Evolutionary conservation across 139 green algal species (phyloP).

Genomic region (Marvania coccoides): DNA sequence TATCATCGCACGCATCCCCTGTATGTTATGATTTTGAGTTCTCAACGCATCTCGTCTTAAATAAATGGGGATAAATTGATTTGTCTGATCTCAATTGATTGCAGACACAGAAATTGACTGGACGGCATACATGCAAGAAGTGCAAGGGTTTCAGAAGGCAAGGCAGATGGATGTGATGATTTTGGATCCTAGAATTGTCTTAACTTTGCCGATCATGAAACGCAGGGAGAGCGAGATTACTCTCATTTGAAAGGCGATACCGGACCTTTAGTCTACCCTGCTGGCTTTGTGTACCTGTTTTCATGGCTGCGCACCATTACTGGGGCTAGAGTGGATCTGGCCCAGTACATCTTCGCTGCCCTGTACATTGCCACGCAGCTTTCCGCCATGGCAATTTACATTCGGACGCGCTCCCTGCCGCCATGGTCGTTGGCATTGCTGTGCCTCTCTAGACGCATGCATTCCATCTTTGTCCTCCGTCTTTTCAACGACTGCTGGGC

Average conservation of each 20-base stretch:
- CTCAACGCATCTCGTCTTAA: not conserved
- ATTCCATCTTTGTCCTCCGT: slow-evolving; percentile 79
- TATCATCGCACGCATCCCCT: not conserved
- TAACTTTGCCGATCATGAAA: slow-evolving; percentile 1
- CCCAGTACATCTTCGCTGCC: slow-evolving; percentile 39
- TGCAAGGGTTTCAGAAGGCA: slow-evolving; percentile 27
- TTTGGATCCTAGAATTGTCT: not conserved
- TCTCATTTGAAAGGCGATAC: slow-evolving; percentile 58
- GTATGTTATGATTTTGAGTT: not conserved
- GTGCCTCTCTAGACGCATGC: slow-evolving; percentile 67
- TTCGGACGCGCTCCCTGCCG: slow-evolving; percentile 39
- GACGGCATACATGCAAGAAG: slow-evolving; percentile 47
- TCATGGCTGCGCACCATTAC: slow-evolving; percentile 48
- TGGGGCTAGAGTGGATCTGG: slow-evolving; percentile 29
- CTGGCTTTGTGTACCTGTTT: slow-evolving; percentile 76
- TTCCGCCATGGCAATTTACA: slow-evolving; percentile 55
- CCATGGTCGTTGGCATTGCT: slow-evolving; percentile 64
- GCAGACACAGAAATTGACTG: slow-evolving; percentile 58
- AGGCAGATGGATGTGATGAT: no score
- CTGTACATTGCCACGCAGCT: slow-evolving; percentile 65
- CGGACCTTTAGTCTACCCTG: slow-evolving; percentile 80
- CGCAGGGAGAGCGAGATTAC: slow-evolving; percentile 74
- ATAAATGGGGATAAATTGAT: not conserved
- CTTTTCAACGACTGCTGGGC: slow-evolving; percentile 85
- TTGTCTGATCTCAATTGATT: not conserved